Evolutionary conservation across 345 rosid genomes (phyloP).

Genomic region (Linum tenue): DNA sequence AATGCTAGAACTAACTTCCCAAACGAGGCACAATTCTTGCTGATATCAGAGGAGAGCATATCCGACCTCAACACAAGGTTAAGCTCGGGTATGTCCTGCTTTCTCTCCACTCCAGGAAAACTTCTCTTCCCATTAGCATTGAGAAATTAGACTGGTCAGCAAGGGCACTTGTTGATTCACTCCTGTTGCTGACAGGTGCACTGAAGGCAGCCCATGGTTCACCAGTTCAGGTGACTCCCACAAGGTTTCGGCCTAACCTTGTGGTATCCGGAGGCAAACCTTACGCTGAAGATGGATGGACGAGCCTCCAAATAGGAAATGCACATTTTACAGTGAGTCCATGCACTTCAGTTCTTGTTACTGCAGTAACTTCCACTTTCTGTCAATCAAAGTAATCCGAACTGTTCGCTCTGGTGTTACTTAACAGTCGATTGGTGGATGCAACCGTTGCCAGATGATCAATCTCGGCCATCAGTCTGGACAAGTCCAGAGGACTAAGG

Average conservation of each 20-base stretch:
- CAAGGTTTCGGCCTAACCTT: conserved; percentile 84
- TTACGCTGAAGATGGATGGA: conserved; percentile 81
- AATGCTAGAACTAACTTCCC: conserved; percentile 55
- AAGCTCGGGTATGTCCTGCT: conserved; percentile 37
- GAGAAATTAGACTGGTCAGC: not conserved
- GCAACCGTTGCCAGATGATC: conserved; percentile 88
- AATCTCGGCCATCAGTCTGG: conserved; percentile 46
- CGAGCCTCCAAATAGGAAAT: conserved; percentile 50
- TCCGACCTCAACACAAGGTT: conserved; percentile 61
- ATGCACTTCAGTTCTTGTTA: not conserved
- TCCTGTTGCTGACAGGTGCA: conserved; percentile 25
- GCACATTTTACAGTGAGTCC: conserved; percentile 47
- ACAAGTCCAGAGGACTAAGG: conserved; percentile 55
- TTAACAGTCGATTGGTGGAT: conserved; percentile 76
- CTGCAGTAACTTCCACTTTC: not conserved
- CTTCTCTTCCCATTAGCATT: not conserved
- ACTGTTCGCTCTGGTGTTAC: not conserved
- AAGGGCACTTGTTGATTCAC: not conserved
- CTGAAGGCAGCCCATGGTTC: conserved; percentile 16
- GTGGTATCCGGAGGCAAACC: conserved; percentile 71
- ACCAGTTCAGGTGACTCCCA: conserved; percentile 33
- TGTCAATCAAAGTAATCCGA: not conserved
- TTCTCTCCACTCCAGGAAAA: not conserved
- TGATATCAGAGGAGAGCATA: conserved; percentile 76
- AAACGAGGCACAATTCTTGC: conserved; percentile 86